Base-by-base conservation (phyloP, 1,284 basidiomycete genomes). In the Fomitopsis schrenkii region DNA sequence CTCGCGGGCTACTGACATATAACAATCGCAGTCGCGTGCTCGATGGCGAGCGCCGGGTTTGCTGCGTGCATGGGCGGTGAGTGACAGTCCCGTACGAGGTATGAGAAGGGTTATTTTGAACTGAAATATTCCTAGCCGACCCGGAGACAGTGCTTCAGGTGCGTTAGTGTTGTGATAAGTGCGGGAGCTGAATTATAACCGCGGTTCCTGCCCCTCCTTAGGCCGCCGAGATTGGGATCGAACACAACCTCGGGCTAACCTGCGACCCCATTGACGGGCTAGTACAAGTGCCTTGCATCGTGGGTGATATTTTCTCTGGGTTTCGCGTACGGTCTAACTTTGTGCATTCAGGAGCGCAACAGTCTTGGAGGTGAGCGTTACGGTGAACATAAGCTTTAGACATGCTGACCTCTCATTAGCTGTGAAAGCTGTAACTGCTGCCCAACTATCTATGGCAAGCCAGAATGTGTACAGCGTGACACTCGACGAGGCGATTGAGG, bases 191-290 rank as follows among this genome's bases (percentile, higher is more conserved):
- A 40, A 14, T 58, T 17, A n/a, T 35, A 22, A 17, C 57, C 30
- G 30, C 5, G 30, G 30, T 5, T 40, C 50, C 41, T 55, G 62
- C 9, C 19, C 26, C 52, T 22, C 50, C 46, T 42, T 68, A 95
- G 82, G 96, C 96, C 15, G 96, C 96, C 46, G 97, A 98, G 74
- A 96, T 97, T 60, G 95, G 94, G 3, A 97, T 97, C 64, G 90
- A 94, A 72, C 93, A 94, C 69, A 94, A 93, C 71, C 80, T 96
- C 8, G 94, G 93, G 2, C 74, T 95, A 64, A 97, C 95, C 2
- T 97, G 95, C 72, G 95, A 97, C 74, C 95, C 95, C 1, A 90
- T 96, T 62, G 93, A 94, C 70, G 94, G 95, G 0, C 83, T 95
- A 9, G 94, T 97, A 0, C 95, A 98, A 75, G 93, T 97, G 8